Evolutionary conservation across 768 basidiomycete species (phyloP), one percentile per base, ranked within the genome.

Genomic region (Boletus reticulatus): DNA sequence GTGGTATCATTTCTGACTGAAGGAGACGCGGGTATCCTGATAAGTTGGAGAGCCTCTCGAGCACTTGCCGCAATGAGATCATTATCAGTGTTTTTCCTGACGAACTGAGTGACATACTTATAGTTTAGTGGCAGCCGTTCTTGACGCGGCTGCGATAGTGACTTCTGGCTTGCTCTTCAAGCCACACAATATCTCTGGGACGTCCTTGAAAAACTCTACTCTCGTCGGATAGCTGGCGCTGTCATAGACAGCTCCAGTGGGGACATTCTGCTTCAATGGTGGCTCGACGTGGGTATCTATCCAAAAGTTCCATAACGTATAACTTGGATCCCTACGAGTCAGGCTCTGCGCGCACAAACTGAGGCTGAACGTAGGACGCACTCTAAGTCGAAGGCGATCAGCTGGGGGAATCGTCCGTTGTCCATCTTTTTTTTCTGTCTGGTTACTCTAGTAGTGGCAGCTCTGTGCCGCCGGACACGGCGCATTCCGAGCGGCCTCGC

Each of bases 291-390:
- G 87, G 17, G 84, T 84, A 68, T 94, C 92, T 50, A 94, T 87
- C 92, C 91, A 93, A 16, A 93, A 75, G 54, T 87, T 82, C 92
- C 91, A 94, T 7, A 94, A 75, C 0, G 92, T 94, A 68, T 89
- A 93, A 66, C 91, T 92, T 58, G 36, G 8, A 55, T 45, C 17
- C 14, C 50, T 4, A n/a, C 61, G 31, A 59, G 51, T 41, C 36
- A 44, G 16, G 36, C 36, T 4, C 34, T 10, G 12, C 46, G 34
- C 5, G 24, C 13, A 27, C n/a, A 27, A 38, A 27, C 24, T 29
- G 29, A 32, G 24, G 51, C n/a, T 22, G 32, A 66, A 67, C 19
- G 34, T 6, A 4, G 3, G 6, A 65, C 81, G 48, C 68, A 92
- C 87, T 94, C 92, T 16, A 94, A 73, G 64, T 94, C 92, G 66